Conservation (phyloP, 1,139 yeast genomes). For the Meyerozyma athensensis region DNA sequence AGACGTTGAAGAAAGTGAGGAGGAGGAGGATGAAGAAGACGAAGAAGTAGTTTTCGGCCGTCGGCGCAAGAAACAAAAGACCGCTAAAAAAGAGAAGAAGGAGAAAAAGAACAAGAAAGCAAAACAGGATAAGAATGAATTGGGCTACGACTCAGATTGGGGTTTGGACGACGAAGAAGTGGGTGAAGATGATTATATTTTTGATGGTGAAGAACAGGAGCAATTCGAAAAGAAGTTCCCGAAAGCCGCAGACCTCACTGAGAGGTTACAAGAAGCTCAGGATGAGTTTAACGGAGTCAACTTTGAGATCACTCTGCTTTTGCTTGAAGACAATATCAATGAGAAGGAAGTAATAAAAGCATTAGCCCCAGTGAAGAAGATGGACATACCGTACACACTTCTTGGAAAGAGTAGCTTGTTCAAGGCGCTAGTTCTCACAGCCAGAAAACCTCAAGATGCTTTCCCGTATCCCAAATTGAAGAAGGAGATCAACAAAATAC, state of each 20-base stretch:
- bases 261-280: constrained; percentile 15
- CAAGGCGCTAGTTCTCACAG: constrained; percentile 28
- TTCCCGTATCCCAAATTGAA: constrained; percentile 19
- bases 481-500: constrained; percentile 18
- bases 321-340: constrained; percentile 12
- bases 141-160: constrained; percentile 2
- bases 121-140: neutral
- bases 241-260: constrained; percentile 17
- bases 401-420: constrained; percentile 29
- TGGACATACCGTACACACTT: constrained; percentile 27
- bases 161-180: constrained; percentile 6
- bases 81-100: too few relatives aligned
- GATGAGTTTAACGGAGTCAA: constrained; percentile 20
- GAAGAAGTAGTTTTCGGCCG: constrained; percentile 7
- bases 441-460: constrained; percentile 23
- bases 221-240: constrained; percentile 24
- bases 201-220: constrained; percentile 24
- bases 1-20: constrained; percentile 9
- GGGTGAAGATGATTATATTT: constrained; percentile 1
- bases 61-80: constrained; percentile 1
- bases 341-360: constrained; percentile 12
- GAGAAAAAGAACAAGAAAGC: too few relatives aligned
- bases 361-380: constrained; percentile 16
- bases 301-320: constrained; percentile 13
- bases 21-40: constrained; percentile 5